phyloP scores from a whole-genome alignment of 345 rosid genomes.

The Gossypium turneri region DNA sequence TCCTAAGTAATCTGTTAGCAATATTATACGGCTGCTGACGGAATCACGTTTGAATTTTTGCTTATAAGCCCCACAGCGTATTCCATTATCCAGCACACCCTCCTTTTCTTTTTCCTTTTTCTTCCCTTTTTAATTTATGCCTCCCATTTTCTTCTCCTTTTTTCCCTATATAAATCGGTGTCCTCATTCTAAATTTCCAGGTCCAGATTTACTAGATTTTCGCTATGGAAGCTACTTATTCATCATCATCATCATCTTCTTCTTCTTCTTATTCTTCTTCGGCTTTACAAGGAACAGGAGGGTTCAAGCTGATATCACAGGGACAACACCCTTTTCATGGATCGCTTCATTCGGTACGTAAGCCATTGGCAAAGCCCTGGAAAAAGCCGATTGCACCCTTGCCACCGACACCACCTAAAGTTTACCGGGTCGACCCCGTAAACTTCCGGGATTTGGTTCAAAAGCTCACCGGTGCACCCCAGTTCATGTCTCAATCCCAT shows the following conservation, averaged over 20 bases:
- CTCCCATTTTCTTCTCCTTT: no score
- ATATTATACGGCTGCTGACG: no score
- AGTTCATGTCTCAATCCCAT: conserved; percentile 22
- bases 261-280: conserved; percentile 16
- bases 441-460: conserved; percentile 85
- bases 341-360: conserved; percentile 55
- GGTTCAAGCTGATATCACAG: conserved; percentile 5
- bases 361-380: conserved; percentile 48
- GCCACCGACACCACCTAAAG: conserved; percentile 56
- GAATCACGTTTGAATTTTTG: no score
- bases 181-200: background rate
- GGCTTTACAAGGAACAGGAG: conserved; percentile 15
- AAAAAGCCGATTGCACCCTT: conserved; percentile 61
- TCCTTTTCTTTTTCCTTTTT: no score
- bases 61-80: no score
- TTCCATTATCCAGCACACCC: no score
- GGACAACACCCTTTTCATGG: conserved; percentile 24
- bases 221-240: conserved; percentile 30
- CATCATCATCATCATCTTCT: no score
- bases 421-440: conserved; percentile 73
- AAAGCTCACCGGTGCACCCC: conserved; percentile 64
- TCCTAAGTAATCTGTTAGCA: no score
- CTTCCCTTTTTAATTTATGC: no score
- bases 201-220: background rate
- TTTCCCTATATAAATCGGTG: no score